Evolutionary conservation across 768 basidiomycete genomes (phyloP).

Genomic region (Trichaptum fuscoviolaceum): DNA sequence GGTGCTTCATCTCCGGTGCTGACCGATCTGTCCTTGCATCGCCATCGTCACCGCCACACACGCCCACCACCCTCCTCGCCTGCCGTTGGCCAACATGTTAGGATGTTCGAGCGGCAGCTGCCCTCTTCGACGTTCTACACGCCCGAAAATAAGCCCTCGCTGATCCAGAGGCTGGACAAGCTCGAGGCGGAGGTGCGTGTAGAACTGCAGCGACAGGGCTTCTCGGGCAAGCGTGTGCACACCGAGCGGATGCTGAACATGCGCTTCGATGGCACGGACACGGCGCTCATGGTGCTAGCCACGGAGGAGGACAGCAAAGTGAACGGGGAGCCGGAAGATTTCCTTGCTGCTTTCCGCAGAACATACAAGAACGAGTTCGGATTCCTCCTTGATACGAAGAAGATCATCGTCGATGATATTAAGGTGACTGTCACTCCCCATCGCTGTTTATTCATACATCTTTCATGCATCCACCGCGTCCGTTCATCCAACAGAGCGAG

Average conservation of each 20-base stretch:
- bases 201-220: slow-evolving; percentile 78
- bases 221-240: slow-evolving; percentile 63
- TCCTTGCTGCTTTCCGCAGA: slow-evolving; percentile 72
- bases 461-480: slow-evolving; percentile 5
- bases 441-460: slow-evolving; percentile 4
- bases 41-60: not conserved
- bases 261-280: slow-evolving; percentile 93
- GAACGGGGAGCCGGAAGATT: slow-evolving; percentile 62
- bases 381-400: slow-evolving; percentile 81
- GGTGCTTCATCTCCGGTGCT: not conserved
- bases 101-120: slow-evolving; percentile 72
- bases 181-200: slow-evolving; percentile 54
- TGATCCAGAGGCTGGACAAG: slow-evolving; percentile 64
- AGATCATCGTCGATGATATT: slow-evolving; percentile 85
- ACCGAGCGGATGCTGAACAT: slow-evolving; percentile 85
- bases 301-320: slow-evolving; percentile 26
- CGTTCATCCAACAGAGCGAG: not conserved
- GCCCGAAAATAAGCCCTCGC: slow-evolving; percentile 43
- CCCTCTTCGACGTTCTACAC: slow-evolving; percentile 81
- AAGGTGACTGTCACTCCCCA: slow-evolving; percentile 42
- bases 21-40: not conserved
- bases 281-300: slow-evolving; percentile 82
- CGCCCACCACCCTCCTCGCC: not conserved
- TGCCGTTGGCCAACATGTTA: not conserved
- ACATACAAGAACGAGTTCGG: slow-evolving; percentile 87